These are phyloP conservation scores for Cryptococcus sp. DNA, from an alignment of 1,284 basidiomycete species.

Conservation along the genomic window DNA sequence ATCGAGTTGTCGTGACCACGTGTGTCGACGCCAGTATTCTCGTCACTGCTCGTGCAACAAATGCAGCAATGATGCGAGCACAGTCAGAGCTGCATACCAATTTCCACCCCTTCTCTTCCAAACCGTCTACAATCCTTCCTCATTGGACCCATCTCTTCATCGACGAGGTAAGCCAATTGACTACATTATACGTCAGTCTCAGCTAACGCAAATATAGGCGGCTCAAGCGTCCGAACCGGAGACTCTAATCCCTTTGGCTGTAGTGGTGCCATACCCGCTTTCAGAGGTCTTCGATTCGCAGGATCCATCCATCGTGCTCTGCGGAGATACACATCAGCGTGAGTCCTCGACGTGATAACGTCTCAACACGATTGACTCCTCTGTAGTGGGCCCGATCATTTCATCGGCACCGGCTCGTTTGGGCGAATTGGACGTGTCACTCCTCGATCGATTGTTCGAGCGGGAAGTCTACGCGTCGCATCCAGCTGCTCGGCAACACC, in stretches of 20 bases:
- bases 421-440: constrained; percentile 48
- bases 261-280: constrained; percentile 34
- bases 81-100: constrained; percentile 17
- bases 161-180: constrained; percentile 43
- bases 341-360: not conserved
- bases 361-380: not conserved
- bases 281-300: constrained; percentile 5
- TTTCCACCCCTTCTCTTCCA: constrained; percentile 20
- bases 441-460: constrained; percentile 49
- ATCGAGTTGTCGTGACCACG: constrained; percentile 47
- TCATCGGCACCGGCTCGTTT: constrained; percentile 36
- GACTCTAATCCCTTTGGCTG: constrained; percentile 42
- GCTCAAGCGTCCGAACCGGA: constrained; percentile 53
- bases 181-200: not conserved
- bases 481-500: constrained; percentile 19
- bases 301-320: constrained; percentile 41
- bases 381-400: constrained; percentile 47
- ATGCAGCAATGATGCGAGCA: constrained; percentile 39
- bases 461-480: constrained; percentile 38
- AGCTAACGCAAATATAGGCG: constrained; percentile 24
- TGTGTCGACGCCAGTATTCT: constrained; percentile 49
- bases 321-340: constrained; percentile 51
- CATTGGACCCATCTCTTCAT: constrained; percentile 53
- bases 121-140: constrained; percentile 10
- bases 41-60: constrained; percentile 35